These are phyloP conservation scores for Penicillium subrubescens DNA, from an alignment of 495 filamentous ascomycete genomes.

Conservation along the genomic window DNA sequence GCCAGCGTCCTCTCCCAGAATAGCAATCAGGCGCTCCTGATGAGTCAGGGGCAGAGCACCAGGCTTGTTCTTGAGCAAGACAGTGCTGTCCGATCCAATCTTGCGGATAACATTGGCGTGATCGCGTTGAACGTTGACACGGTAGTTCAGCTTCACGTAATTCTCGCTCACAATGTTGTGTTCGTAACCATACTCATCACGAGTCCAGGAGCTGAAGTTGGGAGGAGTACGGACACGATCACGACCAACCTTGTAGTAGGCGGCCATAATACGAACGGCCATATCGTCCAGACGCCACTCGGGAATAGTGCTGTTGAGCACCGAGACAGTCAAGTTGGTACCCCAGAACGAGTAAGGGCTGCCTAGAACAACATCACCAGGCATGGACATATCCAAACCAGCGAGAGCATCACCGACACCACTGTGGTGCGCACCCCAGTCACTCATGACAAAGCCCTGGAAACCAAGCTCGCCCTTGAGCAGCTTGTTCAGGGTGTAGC, in stretches of 20 bases:
- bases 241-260: slow-evolving; percentile 87
- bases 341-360: slow-evolving; percentile 80
- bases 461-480: slow-evolving; percentile 92
- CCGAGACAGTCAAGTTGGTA: slow-evolving; percentile 78
- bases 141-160: slow-evolving; percentile 74
- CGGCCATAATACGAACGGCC: slow-evolving; percentile 88
- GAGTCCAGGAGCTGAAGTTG: slow-evolving; percentile 89
- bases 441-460: slow-evolving; percentile 91
- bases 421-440: slow-evolving; percentile 86
- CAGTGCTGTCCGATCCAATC: slow-evolving; percentile 74
- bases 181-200: slow-evolving; percentile 69
- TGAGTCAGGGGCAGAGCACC: slow-evolving; percentile 74
- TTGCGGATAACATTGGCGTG: slow-evolving; percentile 73
- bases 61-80: slow-evolving; percentile 80
- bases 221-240: slow-evolving; percentile 62
- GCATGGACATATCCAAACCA: slow-evolving; percentile 95
- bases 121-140: slow-evolving; percentile 79
- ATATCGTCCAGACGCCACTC: slow-evolving; percentile 93
- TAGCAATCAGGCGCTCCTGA: slow-evolving; percentile 70
- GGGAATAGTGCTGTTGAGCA: slow-evolving; percentile 89
- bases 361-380: slow-evolving; percentile 79
- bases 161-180: slow-evolving; percentile 63
- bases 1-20: slow-evolving; percentile 88
- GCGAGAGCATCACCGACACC: slow-evolving; percentile 79
- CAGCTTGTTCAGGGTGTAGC: slow-evolving; percentile 74